Conservation (phyloP, 2,329 filamentous ascomycete species). For the Monosporascus sp. region DNA sequence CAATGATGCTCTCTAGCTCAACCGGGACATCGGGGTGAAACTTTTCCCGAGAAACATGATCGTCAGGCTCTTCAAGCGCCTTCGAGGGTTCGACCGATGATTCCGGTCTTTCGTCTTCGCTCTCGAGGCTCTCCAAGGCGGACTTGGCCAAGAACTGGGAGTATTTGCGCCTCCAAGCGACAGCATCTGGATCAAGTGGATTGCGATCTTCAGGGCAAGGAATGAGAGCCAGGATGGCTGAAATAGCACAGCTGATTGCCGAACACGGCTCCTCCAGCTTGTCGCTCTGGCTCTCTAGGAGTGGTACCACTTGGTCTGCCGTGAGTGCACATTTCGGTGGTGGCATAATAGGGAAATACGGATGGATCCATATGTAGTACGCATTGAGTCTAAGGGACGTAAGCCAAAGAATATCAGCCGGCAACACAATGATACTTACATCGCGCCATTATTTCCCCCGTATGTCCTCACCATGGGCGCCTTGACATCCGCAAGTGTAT, state of each 20-base stretch:
- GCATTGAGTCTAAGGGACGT: conserved; percentile 34
- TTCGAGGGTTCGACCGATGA: conserved; percentile 38
- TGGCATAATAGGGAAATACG: conserved; percentile 44
- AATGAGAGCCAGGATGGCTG: conserved; percentile 42
- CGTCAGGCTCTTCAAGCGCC: conserved; percentile 34
- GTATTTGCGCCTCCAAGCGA: conserved; percentile 39
- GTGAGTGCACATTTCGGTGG: conserved; percentile 30
- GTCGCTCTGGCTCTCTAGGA: conserved; percentile 31
- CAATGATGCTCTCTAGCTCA: conserved; percentile 42
- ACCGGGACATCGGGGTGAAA: conserved; percentile 40
- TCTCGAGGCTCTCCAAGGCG: conserved; percentile 42
- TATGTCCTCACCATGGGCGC: conserved; percentile 36
- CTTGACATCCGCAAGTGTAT: conserved; percentile 10
- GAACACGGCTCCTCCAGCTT: conserved; percentile 34
- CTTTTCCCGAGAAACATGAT: conserved; percentile 26
- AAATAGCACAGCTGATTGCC: conserved; percentile 40
- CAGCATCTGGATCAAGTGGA: conserved; percentile 31
- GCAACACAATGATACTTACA: conserved; percentile 27
- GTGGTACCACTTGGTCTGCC: conserved; percentile 26
- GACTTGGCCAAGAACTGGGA: conserved; percentile 43
- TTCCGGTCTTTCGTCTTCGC: conserved; percentile 40
- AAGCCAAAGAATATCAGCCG: neutral
- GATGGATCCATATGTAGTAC: conserved; percentile 48
- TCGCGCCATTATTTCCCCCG: conserved; percentile 30
- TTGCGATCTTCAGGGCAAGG: conserved; percentile 36